Evolutionary conservation across 139 green algal species (phyloP).

Genomic region (Chlamydomonas sp.): DNA sequence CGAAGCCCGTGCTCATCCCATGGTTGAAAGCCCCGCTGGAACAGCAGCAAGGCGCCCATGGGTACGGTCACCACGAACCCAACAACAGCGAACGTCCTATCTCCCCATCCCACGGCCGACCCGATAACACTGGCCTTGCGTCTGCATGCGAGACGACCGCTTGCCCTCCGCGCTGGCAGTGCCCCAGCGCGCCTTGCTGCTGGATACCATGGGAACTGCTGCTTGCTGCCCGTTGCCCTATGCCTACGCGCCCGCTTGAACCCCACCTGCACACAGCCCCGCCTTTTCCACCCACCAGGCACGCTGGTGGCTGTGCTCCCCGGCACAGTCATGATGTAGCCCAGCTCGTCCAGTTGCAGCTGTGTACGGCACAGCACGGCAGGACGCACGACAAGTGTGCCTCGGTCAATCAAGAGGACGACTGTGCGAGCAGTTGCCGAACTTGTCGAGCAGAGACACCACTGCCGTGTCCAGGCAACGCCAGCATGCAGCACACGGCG

Average conservation of each 20-base stretch:
- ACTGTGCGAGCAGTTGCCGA: background rate
- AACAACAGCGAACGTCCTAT: no score
- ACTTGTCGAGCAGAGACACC: background rate
- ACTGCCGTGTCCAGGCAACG: background rate
- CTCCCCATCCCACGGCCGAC: no score
- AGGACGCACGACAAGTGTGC: background rate
- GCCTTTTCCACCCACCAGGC: conserved; percentile 5
- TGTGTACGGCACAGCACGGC: conserved; percentile 24
- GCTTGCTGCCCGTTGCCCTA: background rate
- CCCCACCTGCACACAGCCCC: background rate
- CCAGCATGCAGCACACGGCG: background rate
- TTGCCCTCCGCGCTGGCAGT: background rate
- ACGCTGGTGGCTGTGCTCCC: conserved; percentile 69
- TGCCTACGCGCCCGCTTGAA: background rate
- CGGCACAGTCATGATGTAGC: conserved; percentile 69
- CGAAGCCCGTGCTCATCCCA: no score
- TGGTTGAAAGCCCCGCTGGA: no score
- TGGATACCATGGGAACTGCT: background rate
- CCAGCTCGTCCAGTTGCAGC: conserved; percentile 70
- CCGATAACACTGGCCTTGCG: background rate
- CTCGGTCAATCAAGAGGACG: background rate
- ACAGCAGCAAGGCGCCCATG: no score
- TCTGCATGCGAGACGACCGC: background rate
- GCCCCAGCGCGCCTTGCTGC: background rate
- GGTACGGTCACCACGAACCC: no score